Evolutionary conservation across 768 basidiomycete genomes (phyloP).

Genomic region (Leucogyrophana mollusca): DNA sequence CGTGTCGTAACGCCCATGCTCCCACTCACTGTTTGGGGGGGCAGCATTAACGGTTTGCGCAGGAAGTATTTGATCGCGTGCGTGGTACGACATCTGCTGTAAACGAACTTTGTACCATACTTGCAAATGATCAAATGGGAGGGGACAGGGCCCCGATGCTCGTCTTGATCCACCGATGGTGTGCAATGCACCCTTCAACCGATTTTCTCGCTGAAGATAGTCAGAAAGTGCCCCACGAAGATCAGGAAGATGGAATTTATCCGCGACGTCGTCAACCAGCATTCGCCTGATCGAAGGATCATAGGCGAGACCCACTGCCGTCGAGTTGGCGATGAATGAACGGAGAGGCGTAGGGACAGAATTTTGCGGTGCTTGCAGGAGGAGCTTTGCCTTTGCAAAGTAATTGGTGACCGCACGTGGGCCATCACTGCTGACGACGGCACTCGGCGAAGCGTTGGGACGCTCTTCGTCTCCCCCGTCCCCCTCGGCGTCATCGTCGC

Average conservation of each 20-base stretch:
- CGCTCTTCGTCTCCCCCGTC: slow-evolving; percentile 2
- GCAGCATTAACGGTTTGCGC: slow-evolving; percentile 18
- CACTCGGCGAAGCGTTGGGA: background rate
- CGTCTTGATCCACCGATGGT: background rate
- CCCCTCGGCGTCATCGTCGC: slow-evolving; percentile 8
- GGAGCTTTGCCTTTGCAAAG: background rate
- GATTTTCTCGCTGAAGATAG: slow-evolving; percentile 10
- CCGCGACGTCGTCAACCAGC: slow-evolving; percentile 20
- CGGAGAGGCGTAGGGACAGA: slow-evolving; percentile 9
- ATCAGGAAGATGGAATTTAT: slow-evolving; percentile 24
- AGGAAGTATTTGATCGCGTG: slow-evolving; percentile 13
- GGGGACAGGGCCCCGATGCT: background rate
- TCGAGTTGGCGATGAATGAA: slow-evolving; percentile 11
- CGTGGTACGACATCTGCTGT: slow-evolving; percentile 22
- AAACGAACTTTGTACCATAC: slow-evolving; percentile 25
- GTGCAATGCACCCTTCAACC: background rate
- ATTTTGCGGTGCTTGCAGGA: background rate
- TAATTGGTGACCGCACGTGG: background rate
- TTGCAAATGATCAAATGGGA: slow-evolving; percentile 26
- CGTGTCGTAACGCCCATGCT: slow-evolving; percentile 17
- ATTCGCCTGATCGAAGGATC: slow-evolving; percentile 16
- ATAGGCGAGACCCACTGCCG: slow-evolving; percentile 24
- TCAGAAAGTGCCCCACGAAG: slow-evolving; percentile 24
- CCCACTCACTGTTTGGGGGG: slow-evolving; percentile 18
- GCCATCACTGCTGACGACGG: background rate